Evolutionary conservation across 164 flowering plant genomes (phyloP).

Genomic region (Tetrastigma voinierianum): DNA sequence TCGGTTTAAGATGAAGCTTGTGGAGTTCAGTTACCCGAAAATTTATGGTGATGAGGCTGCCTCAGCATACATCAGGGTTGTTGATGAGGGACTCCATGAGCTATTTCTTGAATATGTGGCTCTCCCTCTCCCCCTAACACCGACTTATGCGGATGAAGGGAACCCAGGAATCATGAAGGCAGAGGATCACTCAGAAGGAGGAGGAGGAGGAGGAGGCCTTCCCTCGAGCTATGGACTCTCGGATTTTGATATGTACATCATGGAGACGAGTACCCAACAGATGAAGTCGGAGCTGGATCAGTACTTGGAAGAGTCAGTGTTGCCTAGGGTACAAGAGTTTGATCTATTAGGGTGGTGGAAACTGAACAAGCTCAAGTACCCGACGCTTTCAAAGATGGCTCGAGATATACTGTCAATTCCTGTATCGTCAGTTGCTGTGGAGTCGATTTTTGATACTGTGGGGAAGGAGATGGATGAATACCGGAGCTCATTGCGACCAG

Average conservation of each 20-base stretch:
- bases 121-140: slow-evolving; percentile 57
- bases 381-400: slow-evolving; percentile 88
- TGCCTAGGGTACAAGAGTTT: slow-evolving; percentile 71
- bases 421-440: slow-evolving; percentile 50
- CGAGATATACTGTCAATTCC: slow-evolving; percentile 78
- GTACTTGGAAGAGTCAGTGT: slow-evolving; percentile 78
- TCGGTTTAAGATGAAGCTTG: slow-evolving; percentile 87
- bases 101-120: slow-evolving; percentile 71
- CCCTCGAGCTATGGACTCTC: slow-evolving; percentile 45
- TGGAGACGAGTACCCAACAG: slow-evolving; percentile 63
- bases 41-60: slow-evolving; percentile 66
- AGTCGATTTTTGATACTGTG: slow-evolving; percentile 50
- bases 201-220: slow-evolving; percentile 33
- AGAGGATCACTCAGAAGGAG: slow-evolving; percentile 32
- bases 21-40: slow-evolving; percentile 79
- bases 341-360: slow-evolving; percentile 93
- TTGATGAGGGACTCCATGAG: slow-evolving; percentile 83
- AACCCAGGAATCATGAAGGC: slow-evolving; percentile 19
- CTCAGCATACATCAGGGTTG: slow-evolving; percentile 42
- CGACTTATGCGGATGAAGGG: slow-evolving; percentile 54
- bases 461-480: slow-evolving; percentile 58
- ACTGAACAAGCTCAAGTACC: slow-evolving; percentile 69
- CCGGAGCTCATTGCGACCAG: slow-evolving; percentile 68
- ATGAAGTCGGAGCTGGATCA: slow-evolving; percentile 80
- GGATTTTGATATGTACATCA: slow-evolving; percentile 75